Base-by-base conservation (phyloP, 768 basidiomycete genomes). In the Rhizopogon vulgaris region DNA sequence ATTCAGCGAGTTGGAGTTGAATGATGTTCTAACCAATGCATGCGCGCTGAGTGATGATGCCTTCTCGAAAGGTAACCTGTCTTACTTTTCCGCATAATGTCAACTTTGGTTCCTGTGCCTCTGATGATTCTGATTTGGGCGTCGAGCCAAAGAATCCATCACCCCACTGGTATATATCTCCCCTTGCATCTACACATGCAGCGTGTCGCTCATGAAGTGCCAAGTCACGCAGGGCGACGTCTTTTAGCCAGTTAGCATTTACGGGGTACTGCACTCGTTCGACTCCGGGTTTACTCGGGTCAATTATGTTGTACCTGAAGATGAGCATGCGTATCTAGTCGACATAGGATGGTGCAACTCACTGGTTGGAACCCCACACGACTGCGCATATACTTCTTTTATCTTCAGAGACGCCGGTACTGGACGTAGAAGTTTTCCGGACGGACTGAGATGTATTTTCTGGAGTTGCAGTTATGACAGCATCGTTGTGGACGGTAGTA, bases 121-220 rank as follows among this genome's bases (percentile, higher is more conserved):
- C 52, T 41, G 66, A 47, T 41, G 66, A 47, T 14, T 65, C 57
- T 6, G 52, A 54, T 4, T 66, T 55, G 14, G 56, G 39, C 25
- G 48, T 42, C 9, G 63, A 56, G 14, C 73, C 73, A 56, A 75
- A 76, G 65, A 83, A 87, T 0, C 78, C 84, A 38, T 76, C 73
- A 0, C 90, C 90, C 90, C 90, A 93, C 58, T 91, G 88, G 60
- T 89, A 87, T 3, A 90, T 83, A 58, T 94, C 84, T 24, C 90
- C 91, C 34, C 78, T 75, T 7, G 80, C 82, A 60, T 92, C 89
- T 17, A 92, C 79, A 55, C 87, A 90, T 12, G 83, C 89, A 1
- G 81, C 87, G 56, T 87, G 82, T 30, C 69, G 71, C 52, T 78
- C 73, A 49, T 90, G 83, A 25, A 92, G 68, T 11, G 76, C 81